Base-by-base conservation (phyloP, 352 stramenopile species). In the Phytophthora pini region DNA sequence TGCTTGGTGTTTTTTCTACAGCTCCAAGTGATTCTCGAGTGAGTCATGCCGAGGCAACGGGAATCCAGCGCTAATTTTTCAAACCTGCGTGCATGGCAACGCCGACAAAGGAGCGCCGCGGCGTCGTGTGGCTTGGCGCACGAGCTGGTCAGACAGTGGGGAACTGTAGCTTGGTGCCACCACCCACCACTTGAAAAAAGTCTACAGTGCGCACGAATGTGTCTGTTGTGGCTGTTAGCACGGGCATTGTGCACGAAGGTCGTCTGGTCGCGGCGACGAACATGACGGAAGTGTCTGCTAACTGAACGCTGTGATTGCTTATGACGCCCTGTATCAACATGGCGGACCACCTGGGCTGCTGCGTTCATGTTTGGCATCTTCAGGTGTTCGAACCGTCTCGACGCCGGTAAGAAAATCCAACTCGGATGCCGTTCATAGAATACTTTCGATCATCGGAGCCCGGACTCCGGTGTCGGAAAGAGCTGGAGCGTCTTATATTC, bases 341-440 rank as follows among this genome's bases (percentile, higher is more conserved):
- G 29, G 50, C 31, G 31, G 10, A 49, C 24, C 15, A 48, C 24
- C 22, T 15, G 36, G 38, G 26, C 12, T 12, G 10, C 29, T 51
- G 15, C 20, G 43, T 38, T 68, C 34, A 31, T 46, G 12, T 13
- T 57, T 52, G 49, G 43, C 46, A 60, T 53, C 61, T 70, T 74
- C 66, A 70, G 61, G 40, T 74, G 66, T 54, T 70, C 43, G 55
- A 70, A 74, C 61, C 55, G 60, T 59, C 61, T 74, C 43, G 43
- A 62, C 43, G 17, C 40, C 49, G 61, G 54, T 70, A 70, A 70
- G 66, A 74, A 74, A 67, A 70, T 67, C 61, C 52, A 50, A 45
- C 10, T 36, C n/a, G 24, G 34, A 51, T 54, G 31, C n/a, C 24
- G 17, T 27, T 49, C 47, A 59, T 45, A 15, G 11, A 5, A 9